Evolutionary conservation across 2,329 filamentous ascomycete genomes (phyloP).

Genomic region (Beauveria rudraprayagi): DNA sequence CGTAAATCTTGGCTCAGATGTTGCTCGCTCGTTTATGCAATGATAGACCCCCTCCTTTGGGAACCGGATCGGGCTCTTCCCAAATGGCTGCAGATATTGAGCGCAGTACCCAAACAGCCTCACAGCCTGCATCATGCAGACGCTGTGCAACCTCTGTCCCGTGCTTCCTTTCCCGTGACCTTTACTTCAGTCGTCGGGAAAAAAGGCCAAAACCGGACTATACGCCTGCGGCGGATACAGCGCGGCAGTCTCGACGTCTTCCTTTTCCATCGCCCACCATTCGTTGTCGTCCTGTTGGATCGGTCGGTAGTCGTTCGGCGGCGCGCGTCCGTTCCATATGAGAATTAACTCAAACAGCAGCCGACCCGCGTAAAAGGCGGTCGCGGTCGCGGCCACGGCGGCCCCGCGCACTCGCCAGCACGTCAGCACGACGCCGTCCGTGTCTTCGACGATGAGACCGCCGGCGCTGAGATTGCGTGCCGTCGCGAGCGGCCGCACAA

Average conservation of each 20-base stretch:
- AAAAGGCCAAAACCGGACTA: constrained; percentile 27
- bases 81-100: background rate
- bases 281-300: background rate
- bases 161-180: background rate
- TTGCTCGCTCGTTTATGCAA: too few species aligned
- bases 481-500: background rate
- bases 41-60: too few species aligned
- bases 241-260: constrained; percentile 10
- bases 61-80: background rate
- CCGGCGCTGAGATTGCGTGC: background rate
- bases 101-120: background rate
- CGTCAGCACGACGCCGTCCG: background rate
- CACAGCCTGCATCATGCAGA: background rate
- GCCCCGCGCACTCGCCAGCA: constrained; percentile 1
- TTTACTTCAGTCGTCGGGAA: constrained; percentile 13
- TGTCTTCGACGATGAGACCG: background rate
- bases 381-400: background rate
- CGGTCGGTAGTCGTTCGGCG: background rate
- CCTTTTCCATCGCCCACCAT: constrained; percentile 3
- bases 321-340: background rate
- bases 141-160: background rate
- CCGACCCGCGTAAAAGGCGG: background rate
- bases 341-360: background rate
- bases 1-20: background rate
- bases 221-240: constrained; percentile 11